Evolutionary conservation across 805 yeast species (phyloP).

Genomic region (Saccharomycopsis sp.): DNA sequence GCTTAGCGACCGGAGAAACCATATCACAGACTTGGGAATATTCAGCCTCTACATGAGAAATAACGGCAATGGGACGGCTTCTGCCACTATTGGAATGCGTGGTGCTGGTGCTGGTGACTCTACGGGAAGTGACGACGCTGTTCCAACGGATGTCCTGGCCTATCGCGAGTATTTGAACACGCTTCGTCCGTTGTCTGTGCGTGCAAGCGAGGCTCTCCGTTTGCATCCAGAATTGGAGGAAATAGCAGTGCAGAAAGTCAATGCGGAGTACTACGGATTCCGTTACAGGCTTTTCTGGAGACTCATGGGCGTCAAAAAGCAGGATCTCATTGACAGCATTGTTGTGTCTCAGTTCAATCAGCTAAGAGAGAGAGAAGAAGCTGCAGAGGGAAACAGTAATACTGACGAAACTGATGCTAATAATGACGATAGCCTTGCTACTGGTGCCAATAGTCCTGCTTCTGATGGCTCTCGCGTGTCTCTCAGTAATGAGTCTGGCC

Average conservation of each 20-base stretch:
- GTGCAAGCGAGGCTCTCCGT: constrained; percentile 35
- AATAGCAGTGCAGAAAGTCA: constrained; percentile 36
- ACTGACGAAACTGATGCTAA: neutral
- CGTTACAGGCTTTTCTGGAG: constrained; percentile 42
- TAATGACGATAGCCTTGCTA: too few relatives aligned
- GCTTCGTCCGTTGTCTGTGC: constrained; percentile 32
- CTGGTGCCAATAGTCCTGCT: too few relatives aligned
- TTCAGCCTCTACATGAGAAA: neutral
- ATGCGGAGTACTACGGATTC: constrained; percentile 26
- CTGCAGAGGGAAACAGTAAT: neutral
- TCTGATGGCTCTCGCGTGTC: too few relatives aligned
- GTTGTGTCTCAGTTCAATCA: constrained; percentile 28
- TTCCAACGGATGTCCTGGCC: constrained; percentile 26
- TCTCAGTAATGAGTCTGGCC: too few relatives aligned
- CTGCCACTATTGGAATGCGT: neutral
- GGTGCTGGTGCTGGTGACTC: constrained; percentile 13
- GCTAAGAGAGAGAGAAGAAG: neutral
- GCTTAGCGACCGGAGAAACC: neutral
- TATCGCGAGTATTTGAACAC: constrained; percentile 11
- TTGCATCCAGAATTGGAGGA: constrained; percentile 41
- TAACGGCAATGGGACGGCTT: neutral
- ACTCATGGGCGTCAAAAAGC: constrained; percentile 45
- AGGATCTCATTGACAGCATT: constrained; percentile 46
- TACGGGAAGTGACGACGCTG: constrained; percentile 25
- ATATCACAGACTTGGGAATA: neutral